Conservation (phyloP, 192 early-diverging fungal species). For the Coemansia brasiliensis region DNA sequence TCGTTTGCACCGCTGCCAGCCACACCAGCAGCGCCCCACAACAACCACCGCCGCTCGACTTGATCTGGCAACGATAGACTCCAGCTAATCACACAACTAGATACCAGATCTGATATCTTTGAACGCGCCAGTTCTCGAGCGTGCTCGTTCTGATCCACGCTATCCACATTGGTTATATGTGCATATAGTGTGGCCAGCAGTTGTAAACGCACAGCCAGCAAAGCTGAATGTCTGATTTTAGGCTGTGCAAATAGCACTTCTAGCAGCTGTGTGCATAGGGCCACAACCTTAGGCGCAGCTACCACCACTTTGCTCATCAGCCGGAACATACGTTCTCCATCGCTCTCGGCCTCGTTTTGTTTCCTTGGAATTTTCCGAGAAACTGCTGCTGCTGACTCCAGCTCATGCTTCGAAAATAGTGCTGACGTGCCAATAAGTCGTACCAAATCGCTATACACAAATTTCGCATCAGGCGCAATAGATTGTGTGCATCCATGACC, state of each 20-base stretch:
- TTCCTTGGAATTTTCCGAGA: background rate
- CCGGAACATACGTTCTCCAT: constrained; percentile 42
- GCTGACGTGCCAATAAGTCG: constrained; percentile 10
- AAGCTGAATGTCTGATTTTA: background rate
- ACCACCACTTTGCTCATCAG: constrained; percentile 34
- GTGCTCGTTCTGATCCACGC: background rate
- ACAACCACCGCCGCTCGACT: background rate
- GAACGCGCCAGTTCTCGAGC: constrained; percentile 9
- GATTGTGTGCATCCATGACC: background rate
- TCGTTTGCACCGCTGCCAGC: constrained; percentile 15
- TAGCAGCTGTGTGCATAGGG: constrained; percentile 13
- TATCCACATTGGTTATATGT: constrained; percentile 1
- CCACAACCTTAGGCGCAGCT: constrained; percentile 14
- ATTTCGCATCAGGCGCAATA: background rate
- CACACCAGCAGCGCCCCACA: constrained; percentile 17
- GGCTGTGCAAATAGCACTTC: constrained; percentile 10
- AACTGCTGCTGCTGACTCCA: constrained; percentile 1
- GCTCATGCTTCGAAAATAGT: constrained; percentile 5
- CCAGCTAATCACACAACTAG: no score
- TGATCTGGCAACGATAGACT: no score
- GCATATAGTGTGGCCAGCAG: constrained; percentile 18
- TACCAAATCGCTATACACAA: constrained; percentile 1
- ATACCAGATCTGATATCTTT: constrained; percentile 4
- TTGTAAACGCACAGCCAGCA: constrained; percentile 8
- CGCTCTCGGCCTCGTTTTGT: constrained; percentile 13